phyloP scores from a whole-genome alignment of 2,329 filamentous ascomycete genomes.

The Aspergillus ruber region DNA sequence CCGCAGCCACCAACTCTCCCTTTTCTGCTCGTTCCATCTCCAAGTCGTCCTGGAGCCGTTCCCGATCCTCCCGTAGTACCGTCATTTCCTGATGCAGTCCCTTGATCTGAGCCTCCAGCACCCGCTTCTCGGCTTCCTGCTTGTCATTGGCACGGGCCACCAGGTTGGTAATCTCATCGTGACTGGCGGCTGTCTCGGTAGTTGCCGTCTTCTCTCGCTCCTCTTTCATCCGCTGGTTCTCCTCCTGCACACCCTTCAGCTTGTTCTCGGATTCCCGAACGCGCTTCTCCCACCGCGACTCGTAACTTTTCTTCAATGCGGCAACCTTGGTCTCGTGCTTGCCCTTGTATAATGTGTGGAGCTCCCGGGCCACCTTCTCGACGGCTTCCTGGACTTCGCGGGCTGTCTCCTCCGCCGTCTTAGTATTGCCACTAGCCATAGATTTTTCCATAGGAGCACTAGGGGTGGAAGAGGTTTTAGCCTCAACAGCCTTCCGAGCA shows the following conservation, averaged over 20 bases:
- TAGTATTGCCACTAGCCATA: constrained; percentile 30
- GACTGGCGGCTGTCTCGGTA: constrained; percentile 44
- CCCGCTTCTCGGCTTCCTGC: constrained; percentile 59
- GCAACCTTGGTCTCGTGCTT: constrained; percentile 97
- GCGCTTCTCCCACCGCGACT: constrained; percentile 83
- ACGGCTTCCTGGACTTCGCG: constrained; percentile 75
- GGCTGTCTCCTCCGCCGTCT: constrained; percentile 40
- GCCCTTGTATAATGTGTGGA: constrained; percentile 88
- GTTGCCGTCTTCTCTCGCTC: constrained; percentile 58
- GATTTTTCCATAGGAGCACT: constrained; percentile 24
- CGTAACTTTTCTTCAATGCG: constrained; percentile 75
- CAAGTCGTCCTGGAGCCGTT: constrained; percentile 54
- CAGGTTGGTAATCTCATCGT: constrained; percentile 39
- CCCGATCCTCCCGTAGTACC: constrained; percentile 64
- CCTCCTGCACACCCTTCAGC: constrained; percentile 61
- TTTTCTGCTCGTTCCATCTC: constrained; percentile 46
- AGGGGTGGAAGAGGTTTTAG: background rate
- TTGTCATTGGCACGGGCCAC: constrained; percentile 48
- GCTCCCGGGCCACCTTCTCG: constrained; percentile 86
- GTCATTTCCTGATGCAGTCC: constrained; percentile 67
- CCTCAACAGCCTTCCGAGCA: constrained; percentile 25
- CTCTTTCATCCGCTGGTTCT: constrained; percentile 67
- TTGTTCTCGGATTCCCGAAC: constrained; percentile 69
- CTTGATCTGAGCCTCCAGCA: constrained; percentile 66
- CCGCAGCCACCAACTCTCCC: constrained; percentile 42